These are phyloP conservation scores for Phytophthora sansomeana DNA, from an alignment of 352 stramenopile species.

Conservation along the genomic window DNA sequence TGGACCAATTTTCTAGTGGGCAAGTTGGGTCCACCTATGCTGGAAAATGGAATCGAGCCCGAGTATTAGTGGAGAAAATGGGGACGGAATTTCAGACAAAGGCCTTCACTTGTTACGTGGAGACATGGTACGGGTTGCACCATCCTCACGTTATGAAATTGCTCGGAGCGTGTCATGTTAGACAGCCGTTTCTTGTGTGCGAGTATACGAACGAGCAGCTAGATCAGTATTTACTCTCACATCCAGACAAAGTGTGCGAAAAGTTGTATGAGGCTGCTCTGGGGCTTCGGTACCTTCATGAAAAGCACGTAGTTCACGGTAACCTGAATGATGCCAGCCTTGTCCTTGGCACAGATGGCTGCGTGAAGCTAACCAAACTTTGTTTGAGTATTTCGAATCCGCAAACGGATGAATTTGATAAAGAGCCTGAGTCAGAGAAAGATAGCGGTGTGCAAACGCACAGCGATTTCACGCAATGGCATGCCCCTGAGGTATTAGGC, in stretches of 20 bases:
- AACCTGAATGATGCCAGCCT: conserved; percentile 4
- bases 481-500: background rate
- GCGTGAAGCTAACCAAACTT: background rate
- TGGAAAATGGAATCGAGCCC: background rate
- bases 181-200: conserved; percentile 19
- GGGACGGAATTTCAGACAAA: background rate
- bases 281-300: conserved; percentile 14
- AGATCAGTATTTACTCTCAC: background rate
- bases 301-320: conserved; percentile 6
- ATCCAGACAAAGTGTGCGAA: conserved; percentile 8
- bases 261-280: conserved; percentile 19
- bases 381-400: background rate
- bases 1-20: background rate
- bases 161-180: conserved; percentile 10
- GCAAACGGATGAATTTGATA: background rate
- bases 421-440: background rate
- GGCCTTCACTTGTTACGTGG: conserved; percentile 4
- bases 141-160: conserved; percentile 18
- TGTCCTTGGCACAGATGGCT: conserved; percentile 3
- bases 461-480: background rate
- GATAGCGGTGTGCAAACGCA: background rate
- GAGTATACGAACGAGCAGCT: conserved; percentile 18
- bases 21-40: background rate
- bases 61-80: background rate
- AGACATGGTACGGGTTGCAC: conserved; percentile 3